Evolutionary conservation across 345 rosid genomes (phyloP), one percentile per base, ranked within the genome.

Genomic region (Chamaenerion angustifolium): DNA sequence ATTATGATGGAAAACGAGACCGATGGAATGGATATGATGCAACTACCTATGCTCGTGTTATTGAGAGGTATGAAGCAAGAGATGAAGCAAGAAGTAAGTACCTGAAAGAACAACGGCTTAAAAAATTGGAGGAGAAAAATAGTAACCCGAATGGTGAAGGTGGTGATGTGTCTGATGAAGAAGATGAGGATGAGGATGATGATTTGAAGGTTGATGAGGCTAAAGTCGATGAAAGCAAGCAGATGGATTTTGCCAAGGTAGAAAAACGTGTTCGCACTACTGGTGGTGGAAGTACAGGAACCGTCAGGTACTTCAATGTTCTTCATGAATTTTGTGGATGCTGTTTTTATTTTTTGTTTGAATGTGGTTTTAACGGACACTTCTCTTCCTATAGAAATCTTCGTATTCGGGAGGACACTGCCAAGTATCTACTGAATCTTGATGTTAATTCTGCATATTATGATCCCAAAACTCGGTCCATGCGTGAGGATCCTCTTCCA

Each of bases 251-350:
- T 58, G 89, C 98, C 12, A 87, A 81, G 69, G 96, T 90, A 46
- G 98, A 90, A 68, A 90, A 90, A 73, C 89, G 98, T 75, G 98
- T 90, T 21, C 78, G 96, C 16, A 87, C 95, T 25, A 80, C 96
- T 1, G 95, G 98, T 54, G 95, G 96, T 69, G 98, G 98, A 46
- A 90, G 95, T 69, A 90, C 95, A 7, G 98, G 96, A 78, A 90
- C 98, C 45, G 98, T 90, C 12, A 80, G 87, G 95, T 80, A 51
- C n/a, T 40, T 51, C 46, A 16, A 11, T 18, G 8, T 12, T 42
- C 21, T 16, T 31, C 37, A 31, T 31, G 7, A 31, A 31, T 8
- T 31, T 8, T 4, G 37, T 31, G 6, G 10, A 31, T 31, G 37
- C 37, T 31, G 8, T 5, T 31, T 31, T 16, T 40, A 40, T 9